A percentile compares a stretch with the other conserved stretches of the same genome.
Evolutionary conservation across 202 grass and related monocot genomes (phyloP).

Genomic region (Setaria italica): DNA sequence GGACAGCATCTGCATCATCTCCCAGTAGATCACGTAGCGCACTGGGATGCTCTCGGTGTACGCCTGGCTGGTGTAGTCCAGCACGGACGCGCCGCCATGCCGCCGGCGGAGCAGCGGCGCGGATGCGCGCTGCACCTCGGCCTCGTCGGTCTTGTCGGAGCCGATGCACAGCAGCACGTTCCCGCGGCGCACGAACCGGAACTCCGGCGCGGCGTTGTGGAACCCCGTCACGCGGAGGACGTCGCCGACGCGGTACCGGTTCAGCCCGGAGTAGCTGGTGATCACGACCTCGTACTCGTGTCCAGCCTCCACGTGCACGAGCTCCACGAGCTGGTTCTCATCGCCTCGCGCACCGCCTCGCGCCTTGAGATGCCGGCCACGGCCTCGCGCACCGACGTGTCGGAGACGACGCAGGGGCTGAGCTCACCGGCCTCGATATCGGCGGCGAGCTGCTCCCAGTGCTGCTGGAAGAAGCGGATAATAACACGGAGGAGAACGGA

Average conservation of each 20-base stretch:
- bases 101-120: no score
- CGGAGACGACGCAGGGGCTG: neutral
- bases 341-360: no score
- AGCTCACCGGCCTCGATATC: neutral
- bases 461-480: neutral
- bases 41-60: no score
- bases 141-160: no score
- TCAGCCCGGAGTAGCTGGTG: slow-evolving; percentile 71
- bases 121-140: no score
- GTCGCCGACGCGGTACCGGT: slow-evolving; percentile 79
- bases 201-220: slow-evolving; percentile 76
- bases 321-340: slow-evolving; percentile 52
- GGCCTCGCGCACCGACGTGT: no score
- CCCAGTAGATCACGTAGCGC: no score
- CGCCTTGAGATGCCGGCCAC: no score
- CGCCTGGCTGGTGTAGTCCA: no score
- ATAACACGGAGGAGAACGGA: neutral
- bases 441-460: neutral
- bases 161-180: no score
- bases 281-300: slow-evolving; percentile 83
- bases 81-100: no score
- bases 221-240: slow-evolving; percentile 69
- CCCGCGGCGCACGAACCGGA: slow-evolving; percentile 55
- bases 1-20: no score
- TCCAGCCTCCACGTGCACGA: slow-evolving; percentile 62